phyloP scores from a whole-genome alignment of 768 basidiomycete species.

The Kwoniella newhampshirensis region DNA sequence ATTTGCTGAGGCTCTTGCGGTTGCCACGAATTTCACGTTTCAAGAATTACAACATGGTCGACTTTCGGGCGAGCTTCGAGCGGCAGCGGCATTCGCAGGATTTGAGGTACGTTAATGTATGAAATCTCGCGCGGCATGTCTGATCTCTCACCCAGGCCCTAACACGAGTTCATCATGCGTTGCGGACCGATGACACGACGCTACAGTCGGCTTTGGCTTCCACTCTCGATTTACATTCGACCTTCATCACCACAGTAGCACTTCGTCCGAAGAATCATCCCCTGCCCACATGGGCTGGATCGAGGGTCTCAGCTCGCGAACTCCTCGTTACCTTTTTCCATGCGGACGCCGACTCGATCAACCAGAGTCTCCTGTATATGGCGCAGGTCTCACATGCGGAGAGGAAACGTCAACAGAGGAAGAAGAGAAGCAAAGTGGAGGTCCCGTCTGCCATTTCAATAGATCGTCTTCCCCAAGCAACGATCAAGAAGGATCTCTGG shows the following conservation, averaged over 20 bases:
- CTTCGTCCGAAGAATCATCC: constrained; percentile 55
- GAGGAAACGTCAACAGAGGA: constrained; percentile 23
- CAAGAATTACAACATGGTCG: constrained; percentile 79
- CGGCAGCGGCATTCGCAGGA: constrained; percentile 64
- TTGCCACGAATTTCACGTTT: constrained; percentile 70
- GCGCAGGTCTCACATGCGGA: constrained; percentile 37
- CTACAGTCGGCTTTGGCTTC: constrained; percentile 12
- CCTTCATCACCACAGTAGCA: constrained; percentile 58
- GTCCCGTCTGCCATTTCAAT: constrained; percentile 19
- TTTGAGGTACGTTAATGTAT: constrained; percentile 60
- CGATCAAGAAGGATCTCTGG: constrained; percentile 68
- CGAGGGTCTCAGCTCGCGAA: constrained; percentile 56
- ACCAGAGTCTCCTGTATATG: constrained; percentile 38
- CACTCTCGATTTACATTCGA: constrained; percentile 61
- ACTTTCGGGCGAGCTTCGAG: constrained; percentile 61
- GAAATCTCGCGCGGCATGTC: too few species aligned
- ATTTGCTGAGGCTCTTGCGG: constrained; percentile 70
- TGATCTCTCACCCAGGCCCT: too few species aligned
- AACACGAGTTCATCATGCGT: constrained; percentile 20
- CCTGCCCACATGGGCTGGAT: constrained; percentile 56
- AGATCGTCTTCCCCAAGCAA: constrained; percentile 30
- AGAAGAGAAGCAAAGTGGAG: constrained; percentile 7
- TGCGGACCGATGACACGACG: constrained; percentile 5
- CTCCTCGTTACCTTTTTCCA: constrained; percentile 53
- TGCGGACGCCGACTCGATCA: constrained; percentile 48